Conservation (phyloP, 768 basidiomycete genomes). For the Brasilioporus rufonigricans region DNA sequence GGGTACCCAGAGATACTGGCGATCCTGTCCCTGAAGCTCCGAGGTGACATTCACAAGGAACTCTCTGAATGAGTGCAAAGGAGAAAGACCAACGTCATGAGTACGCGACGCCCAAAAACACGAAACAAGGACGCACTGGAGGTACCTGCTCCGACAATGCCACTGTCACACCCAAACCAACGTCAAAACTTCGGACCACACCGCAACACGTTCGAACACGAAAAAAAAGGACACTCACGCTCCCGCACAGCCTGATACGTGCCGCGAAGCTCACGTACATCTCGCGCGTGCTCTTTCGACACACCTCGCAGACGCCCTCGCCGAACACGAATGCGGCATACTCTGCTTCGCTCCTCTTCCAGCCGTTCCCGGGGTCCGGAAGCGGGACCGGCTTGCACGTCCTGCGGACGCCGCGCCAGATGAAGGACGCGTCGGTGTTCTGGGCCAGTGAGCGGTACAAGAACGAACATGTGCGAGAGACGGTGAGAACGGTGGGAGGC, state of each 20-base stretch:
- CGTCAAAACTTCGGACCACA: neutral
- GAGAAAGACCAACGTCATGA: neutral
- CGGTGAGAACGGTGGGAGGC: conserved; percentile 54
- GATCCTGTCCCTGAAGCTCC: neutral
- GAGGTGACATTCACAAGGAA: conserved; percentile 4
- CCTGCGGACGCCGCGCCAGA: conserved; percentile 57
- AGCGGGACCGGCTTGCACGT: conserved; percentile 34
- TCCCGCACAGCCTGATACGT: conserved; percentile 44
- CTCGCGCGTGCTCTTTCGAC: conserved; percentile 34
- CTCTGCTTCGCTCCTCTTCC: conserved; percentile 45
- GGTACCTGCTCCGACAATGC: conserved; percentile 17
- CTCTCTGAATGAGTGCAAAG: conserved; percentile 7
- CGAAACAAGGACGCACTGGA: conserved; percentile 12
- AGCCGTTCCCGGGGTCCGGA: conserved; percentile 43
- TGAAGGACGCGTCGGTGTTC: conserved; percentile 43
- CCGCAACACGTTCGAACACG: neutral
- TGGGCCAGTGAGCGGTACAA: no score
- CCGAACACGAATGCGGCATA: conserved; percentile 69
- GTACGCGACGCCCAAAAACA: neutral
- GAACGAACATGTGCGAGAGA: conserved; percentile 56
- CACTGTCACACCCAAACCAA: conserved; percentile 9
- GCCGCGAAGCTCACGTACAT: conserved; percentile 50
- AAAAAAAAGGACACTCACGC: conserved; percentile 24
- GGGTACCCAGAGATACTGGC: conserved; percentile 18
- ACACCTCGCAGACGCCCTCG: conserved; percentile 56